Evolutionary conservation across 1,284 basidiomycete species (phyloP).

Genomic region (Rhodofomes roseus): DNA sequence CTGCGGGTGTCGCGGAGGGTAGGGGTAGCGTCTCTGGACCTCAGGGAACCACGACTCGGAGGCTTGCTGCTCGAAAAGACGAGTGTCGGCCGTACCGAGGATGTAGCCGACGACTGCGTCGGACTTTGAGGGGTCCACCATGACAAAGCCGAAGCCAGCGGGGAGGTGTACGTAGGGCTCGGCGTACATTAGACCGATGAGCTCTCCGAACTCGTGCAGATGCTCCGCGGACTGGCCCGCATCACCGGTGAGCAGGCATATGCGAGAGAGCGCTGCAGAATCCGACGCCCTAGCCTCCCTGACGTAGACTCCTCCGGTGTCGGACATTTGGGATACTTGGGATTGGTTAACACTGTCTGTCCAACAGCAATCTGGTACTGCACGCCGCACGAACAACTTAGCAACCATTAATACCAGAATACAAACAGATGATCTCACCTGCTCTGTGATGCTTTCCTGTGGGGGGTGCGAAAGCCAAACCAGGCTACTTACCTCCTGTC

Average conservation of each 20-base stretch:
- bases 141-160: slow-evolving; percentile 67
- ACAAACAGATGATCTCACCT: not conserved
- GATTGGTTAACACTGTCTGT: too few species aligned
- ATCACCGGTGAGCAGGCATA: slow-evolving; percentile 71
- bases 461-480: not conserved
- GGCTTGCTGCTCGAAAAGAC: slow-evolving; percentile 48
- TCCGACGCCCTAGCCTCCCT: slow-evolving; percentile 56
- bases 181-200: slow-evolving; percentile 67
- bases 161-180: slow-evolving; percentile 70
- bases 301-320: slow-evolving; percentile 30
- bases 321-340: not conserved
- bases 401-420: not conserved
- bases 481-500: not conserved
- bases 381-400: not conserved
- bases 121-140: slow-evolving; percentile 45
- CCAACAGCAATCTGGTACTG: too few species aligned
- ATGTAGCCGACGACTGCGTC: slow-evolving; percentile 57
- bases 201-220: slow-evolving; percentile 56
- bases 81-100: slow-evolving; percentile 57
- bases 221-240: slow-evolving; percentile 63
- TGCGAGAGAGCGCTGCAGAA: slow-evolving; percentile 51
- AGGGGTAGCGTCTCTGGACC: slow-evolving; percentile 49
- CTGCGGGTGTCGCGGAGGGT: slow-evolving; percentile 14
- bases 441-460: not conserved
- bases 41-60: slow-evolving; percentile 56